These are phyloP conservation scores for Xylaria sp. DNA, from an alignment of 2,329 filamentous ascomycete species.

Conservation along the genomic window DNA sequence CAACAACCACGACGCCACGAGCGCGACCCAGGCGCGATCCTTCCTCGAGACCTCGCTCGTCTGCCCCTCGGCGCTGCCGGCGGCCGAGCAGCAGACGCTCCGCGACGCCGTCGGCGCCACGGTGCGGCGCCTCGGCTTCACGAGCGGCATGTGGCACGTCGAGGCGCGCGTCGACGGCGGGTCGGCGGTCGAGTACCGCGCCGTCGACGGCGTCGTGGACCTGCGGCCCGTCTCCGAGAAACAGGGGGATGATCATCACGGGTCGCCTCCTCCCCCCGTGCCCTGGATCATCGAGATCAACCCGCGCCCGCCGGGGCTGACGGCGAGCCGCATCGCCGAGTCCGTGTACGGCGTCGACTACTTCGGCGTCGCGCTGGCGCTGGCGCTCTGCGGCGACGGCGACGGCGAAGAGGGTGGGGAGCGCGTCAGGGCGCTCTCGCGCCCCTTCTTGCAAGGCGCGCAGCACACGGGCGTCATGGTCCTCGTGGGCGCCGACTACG, in stretches of 20 bases:
- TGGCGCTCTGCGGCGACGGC: constrained; percentile 28
- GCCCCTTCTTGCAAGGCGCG: constrained; percentile 26
- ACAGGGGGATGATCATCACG: no score
- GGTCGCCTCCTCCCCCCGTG: no score
- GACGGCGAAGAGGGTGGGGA: no score
- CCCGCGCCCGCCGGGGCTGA: constrained; percentile 32
- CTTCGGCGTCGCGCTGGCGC: constrained; percentile 30
- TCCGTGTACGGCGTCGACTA: constrained; percentile 35
- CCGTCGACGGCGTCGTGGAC: constrained; percentile 14
- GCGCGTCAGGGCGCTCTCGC: constrained; percentile 27
- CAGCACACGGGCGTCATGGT: constrained; percentile 33
- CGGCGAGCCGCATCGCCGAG: constrained; percentile 31
- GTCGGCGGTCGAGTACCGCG: constrained; percentile 27
- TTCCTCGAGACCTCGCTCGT: constrained; percentile 35
- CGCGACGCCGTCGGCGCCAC: constrained; percentile 21
- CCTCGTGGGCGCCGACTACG: constrained; percentile 34
- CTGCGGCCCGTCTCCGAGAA: constrained; percentile 9
- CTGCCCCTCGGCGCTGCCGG: constrained; percentile 33
- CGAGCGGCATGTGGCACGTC: constrained; percentile 33
- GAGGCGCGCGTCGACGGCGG: constrained; percentile 31
- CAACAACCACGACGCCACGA: no score
- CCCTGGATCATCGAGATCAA: constrained; percentile 36
- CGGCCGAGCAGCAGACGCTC: constrained; percentile 23
- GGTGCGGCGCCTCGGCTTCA: constrained; percentile 28
- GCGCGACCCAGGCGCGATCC: constrained; percentile 11